phyloP scores from a whole-genome alignment of 805 yeast species.

The Wickerhamomyces ciferrii region DNA sequence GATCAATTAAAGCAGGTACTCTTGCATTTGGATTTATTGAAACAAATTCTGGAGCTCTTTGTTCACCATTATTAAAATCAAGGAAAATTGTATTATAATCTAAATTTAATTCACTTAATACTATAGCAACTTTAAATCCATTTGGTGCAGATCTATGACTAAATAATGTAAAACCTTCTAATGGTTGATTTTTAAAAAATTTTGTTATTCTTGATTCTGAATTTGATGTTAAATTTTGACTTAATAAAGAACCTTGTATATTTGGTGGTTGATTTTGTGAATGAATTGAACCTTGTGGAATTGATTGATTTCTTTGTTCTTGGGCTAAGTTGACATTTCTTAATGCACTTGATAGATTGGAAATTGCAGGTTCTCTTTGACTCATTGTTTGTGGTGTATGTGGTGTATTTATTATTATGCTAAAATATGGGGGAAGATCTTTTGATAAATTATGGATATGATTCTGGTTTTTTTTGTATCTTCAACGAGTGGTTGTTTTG shows the following conservation, averaged over 20 bases:
- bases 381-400: neutral
- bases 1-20: conserved; percentile 92
- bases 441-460: too few relatives aligned
- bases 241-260: neutral
- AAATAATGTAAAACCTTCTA: conserved; percentile 77
- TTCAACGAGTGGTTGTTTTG: too few relatives aligned
- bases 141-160: conserved; percentile 91
- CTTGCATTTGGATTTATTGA: conserved; percentile 95
- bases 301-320: neutral
- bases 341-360: conserved; percentile 2
- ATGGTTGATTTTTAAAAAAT: conserved; percentile 73
- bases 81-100: conserved; percentile 76
- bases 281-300: neutral
- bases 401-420: neutral
- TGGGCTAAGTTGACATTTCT: neutral
- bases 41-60: conserved; percentile 88
- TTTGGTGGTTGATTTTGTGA: neutral
- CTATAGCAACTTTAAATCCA: conserved; percentile 93
- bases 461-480: too few relatives aligned
- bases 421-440: neutral
- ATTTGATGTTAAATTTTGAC: conserved; percentile 33
- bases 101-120: conserved; percentile 75
- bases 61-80: conserved; percentile 87
- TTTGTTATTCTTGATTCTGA: conserved; percentile 57
- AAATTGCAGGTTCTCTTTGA: conserved; percentile 4